Conservation (phyloP, 305 asterid species). For the Fraxinus nigra region DNA sequence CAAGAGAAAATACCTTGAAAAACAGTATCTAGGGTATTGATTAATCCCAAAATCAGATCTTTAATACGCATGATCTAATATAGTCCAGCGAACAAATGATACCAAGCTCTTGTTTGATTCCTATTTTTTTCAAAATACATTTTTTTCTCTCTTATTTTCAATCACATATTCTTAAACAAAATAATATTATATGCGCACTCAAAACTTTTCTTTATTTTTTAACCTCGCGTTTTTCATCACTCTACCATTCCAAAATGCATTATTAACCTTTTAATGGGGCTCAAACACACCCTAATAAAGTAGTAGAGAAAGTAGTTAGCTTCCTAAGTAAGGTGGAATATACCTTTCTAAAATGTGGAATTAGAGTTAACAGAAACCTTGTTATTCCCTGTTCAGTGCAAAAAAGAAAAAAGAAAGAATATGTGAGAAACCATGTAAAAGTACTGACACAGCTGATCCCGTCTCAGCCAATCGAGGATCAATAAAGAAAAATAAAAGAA, state of each 20-base stretch:
- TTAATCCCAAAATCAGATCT: neutral
- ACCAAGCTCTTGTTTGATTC: neutral
- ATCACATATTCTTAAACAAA: too few relatives aligned
- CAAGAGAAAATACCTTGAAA: neutral
- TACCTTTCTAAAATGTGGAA: constrained; percentile 94
- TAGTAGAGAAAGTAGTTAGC: neutral
- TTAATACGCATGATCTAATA: neutral
- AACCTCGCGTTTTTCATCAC: too few relatives aligned
- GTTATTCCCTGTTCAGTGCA: constrained; percentile 70
- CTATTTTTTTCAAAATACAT: too few relatives aligned
- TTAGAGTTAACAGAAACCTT: constrained; percentile 66
- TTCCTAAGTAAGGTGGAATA: neutral
- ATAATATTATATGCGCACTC: too few relatives aligned
- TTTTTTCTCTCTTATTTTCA: too few relatives aligned
- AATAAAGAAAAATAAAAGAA: neutral
- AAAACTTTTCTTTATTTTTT: too few relatives aligned
- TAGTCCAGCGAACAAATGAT: neutral
- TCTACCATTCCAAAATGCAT: too few relatives aligned
- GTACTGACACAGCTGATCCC: neutral
- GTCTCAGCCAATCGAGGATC: neutral
- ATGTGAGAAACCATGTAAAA: neutral
- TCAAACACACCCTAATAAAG: neutral
- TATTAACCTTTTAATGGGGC: too few relatives aligned
- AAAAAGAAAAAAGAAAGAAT: constrained; percentile 1
- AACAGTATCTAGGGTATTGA: neutral